Conservation (phyloP, 164 flowering plant species). For the grape (Vitis vinifera) region ASM3070453v1 NC_081815.1:8574501-8575000, state of each 20-base stretch:
- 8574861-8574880: constrained; percentile 15
- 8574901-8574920: neutral
- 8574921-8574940: too few relatives aligned
- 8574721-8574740: neutral
- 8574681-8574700: constrained; percentile 1
- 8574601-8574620: constrained; percentile 28
- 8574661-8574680: constrained; percentile 30
- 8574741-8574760: constrained; percentile 20
- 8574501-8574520: neutral
- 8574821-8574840: neutral
- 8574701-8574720: neutral
- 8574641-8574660: constrained; percentile 59
- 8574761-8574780: constrained; percentile 21
- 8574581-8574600: constrained; percentile 23
- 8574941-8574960: too few relatives aligned
- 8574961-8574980: too few relatives aligned
- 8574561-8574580: constrained; percentile 10
- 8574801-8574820: neutral
- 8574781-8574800: constrained; percentile 21
- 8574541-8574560: neutral
- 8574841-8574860: neutral
- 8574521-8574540: constrained; percentile 3
- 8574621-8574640: constrained; percentile 58
- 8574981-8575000: too few relatives aligned
- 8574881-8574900: constrained; percentile 19